Conservation (phyloP, 2,329 filamentous ascomycete species). For the Penicillium sp. region DNA sequence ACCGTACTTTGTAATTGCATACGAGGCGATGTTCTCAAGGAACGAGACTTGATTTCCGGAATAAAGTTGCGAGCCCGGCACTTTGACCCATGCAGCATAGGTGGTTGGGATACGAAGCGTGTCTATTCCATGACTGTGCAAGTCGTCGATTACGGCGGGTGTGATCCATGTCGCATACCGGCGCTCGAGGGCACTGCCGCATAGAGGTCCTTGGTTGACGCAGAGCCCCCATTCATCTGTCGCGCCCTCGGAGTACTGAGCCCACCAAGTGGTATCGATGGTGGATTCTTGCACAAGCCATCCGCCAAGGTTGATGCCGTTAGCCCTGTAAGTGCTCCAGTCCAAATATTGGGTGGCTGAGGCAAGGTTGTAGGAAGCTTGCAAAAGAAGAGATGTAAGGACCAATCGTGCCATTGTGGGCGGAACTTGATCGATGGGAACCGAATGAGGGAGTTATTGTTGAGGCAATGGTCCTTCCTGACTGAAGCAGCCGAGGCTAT, state of each 20-base stretch:
- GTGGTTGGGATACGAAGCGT: conserved; percentile 18
- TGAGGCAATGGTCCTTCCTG: background rate
- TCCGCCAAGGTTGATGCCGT: conserved; percentile 25
- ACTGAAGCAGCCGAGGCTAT: background rate
- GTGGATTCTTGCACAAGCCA: conserved; percentile 31
- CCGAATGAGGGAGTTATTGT: background rate
- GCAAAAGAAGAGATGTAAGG: background rate
- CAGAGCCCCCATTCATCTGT: conserved; percentile 31
- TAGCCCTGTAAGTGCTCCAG: conserved; percentile 14
- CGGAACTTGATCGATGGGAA: background rate
- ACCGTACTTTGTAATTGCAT: conserved; percentile 27
- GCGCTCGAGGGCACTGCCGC: conserved; percentile 13
- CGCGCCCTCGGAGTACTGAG: conserved; percentile 22
- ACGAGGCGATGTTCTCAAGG: conserved; percentile 26
- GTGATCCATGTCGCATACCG: conserved; percentile 23
- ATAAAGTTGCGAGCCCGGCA: conserved; percentile 30
- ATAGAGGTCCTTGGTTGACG: conserved; percentile 14
- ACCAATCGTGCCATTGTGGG: background rate
- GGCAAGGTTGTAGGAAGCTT: background rate
- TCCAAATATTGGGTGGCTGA: conserved; percentile 8
- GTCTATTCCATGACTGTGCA: conserved; percentile 1
- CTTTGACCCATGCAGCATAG: conserved; percentile 22
- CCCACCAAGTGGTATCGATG: conserved; percentile 30
- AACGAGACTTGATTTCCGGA: conserved; percentile 26
- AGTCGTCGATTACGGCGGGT: conserved; percentile 11